A percentile compares a stretch with the other conserved stretches of the same genome.
These are phyloP conservation scores for Rubroboletus pulcherrimus DNA, from an alignment of 768 basidiomycete species.

Conservation along the genomic window DNA sequence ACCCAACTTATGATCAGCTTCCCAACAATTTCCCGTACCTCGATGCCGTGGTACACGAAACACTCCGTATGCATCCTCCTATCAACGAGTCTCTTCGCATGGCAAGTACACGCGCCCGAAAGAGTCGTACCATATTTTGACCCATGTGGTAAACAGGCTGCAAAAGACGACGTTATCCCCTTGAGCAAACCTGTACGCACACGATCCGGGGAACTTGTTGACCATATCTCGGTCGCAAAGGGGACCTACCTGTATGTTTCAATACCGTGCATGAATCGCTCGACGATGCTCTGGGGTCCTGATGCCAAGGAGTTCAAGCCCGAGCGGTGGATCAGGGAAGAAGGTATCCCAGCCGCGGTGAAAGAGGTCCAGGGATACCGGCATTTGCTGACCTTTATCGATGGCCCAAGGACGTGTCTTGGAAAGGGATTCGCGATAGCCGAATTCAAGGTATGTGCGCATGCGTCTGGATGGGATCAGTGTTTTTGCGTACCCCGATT, in stretches of 20 bases:
- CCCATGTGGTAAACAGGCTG: slow-evolving; percentile 34
- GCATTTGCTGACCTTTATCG: background rate
- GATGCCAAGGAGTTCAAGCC: slow-evolving; percentile 58
- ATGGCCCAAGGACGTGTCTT: slow-evolving; percentile 1
- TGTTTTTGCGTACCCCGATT: background rate
- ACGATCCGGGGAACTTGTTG: slow-evolving; percentile 36
- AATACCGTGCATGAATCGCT: slow-evolving; percentile 45
- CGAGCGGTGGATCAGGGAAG: slow-evolving; percentile 54
- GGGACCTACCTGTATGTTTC: slow-evolving; percentile 44
- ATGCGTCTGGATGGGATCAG: background rate
- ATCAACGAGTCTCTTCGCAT: slow-evolving; percentile 23
- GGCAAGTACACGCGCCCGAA: background rate
- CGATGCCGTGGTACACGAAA: slow-evolving; percentile 48
- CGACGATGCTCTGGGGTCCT: slow-evolving; percentile 57
- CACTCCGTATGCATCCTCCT: slow-evolving; percentile 43
- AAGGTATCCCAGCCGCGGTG: slow-evolving; percentile 25
- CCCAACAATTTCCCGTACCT: slow-evolving; percentile 50
- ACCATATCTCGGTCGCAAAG: slow-evolving; percentile 43
- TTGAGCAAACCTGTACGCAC: slow-evolving; percentile 48
- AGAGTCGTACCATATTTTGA: background rate
- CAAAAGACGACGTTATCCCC: slow-evolving; percentile 56
- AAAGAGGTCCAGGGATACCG: slow-evolving; percentile 20
- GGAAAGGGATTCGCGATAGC: slow-evolving; percentile 11
- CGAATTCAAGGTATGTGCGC: background rate
- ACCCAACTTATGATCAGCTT: slow-evolving; percentile 56